Evolutionary conservation across 306 rosid genomes (phyloP).

Genomic region (Castanea sativa): DNA sequence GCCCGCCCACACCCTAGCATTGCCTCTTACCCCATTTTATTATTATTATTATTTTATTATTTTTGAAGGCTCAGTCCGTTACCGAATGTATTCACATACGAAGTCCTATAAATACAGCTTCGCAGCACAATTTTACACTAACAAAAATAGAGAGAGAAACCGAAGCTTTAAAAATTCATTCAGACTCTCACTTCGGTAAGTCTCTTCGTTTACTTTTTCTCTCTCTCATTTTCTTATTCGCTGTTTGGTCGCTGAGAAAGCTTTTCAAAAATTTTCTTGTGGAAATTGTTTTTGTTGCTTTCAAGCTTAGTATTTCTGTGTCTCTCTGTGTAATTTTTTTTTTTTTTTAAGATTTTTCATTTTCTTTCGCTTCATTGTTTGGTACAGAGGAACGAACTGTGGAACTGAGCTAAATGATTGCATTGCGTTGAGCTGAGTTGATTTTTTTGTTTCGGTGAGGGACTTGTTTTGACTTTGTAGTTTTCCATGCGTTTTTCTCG

Average conservation of each 20-base stretch:
- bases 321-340: no score
- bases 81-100: background rate
- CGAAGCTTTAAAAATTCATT: conserved; percentile 1
- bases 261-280: no score
- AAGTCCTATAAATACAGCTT: background rate
- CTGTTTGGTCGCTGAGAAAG: conserved; percentile 3
- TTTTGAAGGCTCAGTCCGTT: background rate
- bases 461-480: background rate
- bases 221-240: background rate
- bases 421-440: background rate
- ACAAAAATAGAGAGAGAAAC: background rate
- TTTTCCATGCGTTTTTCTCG: background rate
- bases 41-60: background rate
- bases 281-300: background rate
- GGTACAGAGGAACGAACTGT: background rate
- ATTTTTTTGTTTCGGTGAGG: background rate
- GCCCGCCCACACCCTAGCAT: conserved; percentile 10
- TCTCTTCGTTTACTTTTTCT: background rate
- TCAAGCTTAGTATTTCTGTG: no score
- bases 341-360: no score
- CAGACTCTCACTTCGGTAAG: conserved; percentile 16
- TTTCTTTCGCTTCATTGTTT: no score
- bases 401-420: background rate
- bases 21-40: background rate
- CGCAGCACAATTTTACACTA: background rate